Conservation (phyloP, 2,329 filamentous ascomycete species). For the Ophiostoma triangulosporum region DNA sequence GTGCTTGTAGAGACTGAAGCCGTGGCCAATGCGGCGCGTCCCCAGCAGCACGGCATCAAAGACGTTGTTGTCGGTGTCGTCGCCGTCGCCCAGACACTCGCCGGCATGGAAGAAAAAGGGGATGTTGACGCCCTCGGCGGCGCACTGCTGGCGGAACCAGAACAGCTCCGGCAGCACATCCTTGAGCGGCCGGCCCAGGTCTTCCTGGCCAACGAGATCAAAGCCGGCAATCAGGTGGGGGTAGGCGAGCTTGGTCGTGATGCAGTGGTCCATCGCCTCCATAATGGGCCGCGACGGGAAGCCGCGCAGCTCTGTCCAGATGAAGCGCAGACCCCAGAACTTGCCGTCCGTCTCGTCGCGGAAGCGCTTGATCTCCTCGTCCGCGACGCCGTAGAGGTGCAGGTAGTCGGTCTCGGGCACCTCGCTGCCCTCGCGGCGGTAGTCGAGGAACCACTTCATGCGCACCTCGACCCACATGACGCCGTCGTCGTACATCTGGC, state of each 20-base stretch:
- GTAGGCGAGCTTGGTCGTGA: constrained; percentile 64
- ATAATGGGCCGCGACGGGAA: constrained; percentile 53
- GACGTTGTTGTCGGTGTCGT: constrained; percentile 63
- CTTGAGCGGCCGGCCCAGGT: constrained; percentile 58
- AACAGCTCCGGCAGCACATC: constrained; percentile 76
- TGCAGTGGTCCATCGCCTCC: constrained; percentile 77
- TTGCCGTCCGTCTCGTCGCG: constrained; percentile 40
- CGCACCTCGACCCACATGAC: constrained; percentile 73
- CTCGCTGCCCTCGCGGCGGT: constrained; percentile 51
- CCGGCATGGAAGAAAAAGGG: constrained; percentile 96
- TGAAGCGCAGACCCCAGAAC: constrained; percentile 77
- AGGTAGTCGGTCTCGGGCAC: constrained; percentile 52
- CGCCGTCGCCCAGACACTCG: constrained; percentile 66
- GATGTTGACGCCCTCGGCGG: constrained; percentile 62
- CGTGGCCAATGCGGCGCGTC: constrained; percentile 79
- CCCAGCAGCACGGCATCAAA: constrained; percentile 82
- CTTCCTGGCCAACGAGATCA: constrained; percentile 82
- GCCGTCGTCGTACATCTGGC: constrained; percentile 62
- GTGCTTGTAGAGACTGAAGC: constrained; percentile 80
- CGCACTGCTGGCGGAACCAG: constrained; percentile 84
- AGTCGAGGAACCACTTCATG: constrained; percentile 59
- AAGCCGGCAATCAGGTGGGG: constrained; percentile 75
- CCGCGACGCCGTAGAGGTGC: constrained; percentile 57
- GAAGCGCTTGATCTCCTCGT: constrained; percentile 68
- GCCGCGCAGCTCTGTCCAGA: constrained; percentile 65